Conservation (phyloP, 2,329 filamentous ascomycete genomes). For the Curvularia sp. region DNA sequence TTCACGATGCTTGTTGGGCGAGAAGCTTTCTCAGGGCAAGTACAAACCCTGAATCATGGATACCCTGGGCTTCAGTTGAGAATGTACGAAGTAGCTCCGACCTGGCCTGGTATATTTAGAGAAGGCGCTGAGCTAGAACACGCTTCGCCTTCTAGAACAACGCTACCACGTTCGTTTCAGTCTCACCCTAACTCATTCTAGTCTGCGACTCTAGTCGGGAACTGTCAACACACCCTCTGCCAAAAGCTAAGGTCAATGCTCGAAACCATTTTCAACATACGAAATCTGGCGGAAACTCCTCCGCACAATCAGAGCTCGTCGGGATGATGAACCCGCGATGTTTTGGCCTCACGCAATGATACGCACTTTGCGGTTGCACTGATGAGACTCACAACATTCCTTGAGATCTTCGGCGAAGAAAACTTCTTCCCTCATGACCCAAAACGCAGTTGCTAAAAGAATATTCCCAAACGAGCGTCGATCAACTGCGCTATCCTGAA, state of each 20-base stretch:
- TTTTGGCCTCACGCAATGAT: too few species aligned
- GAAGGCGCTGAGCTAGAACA: not conserved
- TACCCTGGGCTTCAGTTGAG: not conserved
- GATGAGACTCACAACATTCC: not conserved
- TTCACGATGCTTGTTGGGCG: not conserved
- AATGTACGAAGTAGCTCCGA: too few species aligned
- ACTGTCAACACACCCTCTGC: not conserved
- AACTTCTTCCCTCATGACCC: not conserved
- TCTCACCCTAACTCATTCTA: not conserved
- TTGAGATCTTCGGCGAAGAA: not conserved
- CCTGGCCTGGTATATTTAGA: not conserved
- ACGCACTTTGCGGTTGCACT: too few species aligned
- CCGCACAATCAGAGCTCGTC: too few species aligned
- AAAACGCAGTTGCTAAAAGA: not conserved
- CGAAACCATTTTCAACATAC: too few species aligned
- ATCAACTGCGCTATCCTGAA: slow-evolving; percentile 9
- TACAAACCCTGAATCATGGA: not conserved
- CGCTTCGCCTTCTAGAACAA: not conserved
- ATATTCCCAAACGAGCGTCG: slow-evolving; percentile 3
- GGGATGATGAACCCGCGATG: too few species aligned
- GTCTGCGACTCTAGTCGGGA: not conserved
- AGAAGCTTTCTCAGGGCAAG: not conserved
- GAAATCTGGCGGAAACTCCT: too few species aligned
- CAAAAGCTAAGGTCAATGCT: not conserved
- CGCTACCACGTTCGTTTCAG: not conserved